Conservation (phyloP, 495 filamentous ascomycete species). For the Recurvomyces mirabilis region DNA sequence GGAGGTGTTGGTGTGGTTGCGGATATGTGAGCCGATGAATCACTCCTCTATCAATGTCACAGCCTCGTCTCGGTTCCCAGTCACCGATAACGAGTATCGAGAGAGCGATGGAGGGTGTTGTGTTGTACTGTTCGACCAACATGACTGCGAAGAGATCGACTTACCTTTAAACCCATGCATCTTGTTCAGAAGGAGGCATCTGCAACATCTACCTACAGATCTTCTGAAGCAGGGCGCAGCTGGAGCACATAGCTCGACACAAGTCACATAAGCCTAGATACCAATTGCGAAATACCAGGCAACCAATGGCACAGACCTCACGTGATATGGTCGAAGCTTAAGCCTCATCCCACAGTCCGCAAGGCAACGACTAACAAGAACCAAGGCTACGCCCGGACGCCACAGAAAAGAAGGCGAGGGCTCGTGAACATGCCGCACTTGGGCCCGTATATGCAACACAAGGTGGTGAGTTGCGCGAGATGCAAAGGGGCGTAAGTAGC, state of each 20-base stretch:
- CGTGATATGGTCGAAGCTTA: neutral
- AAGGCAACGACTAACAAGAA: no score
- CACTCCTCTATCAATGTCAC: no score
- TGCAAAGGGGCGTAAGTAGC: neutral
- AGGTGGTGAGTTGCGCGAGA: neutral
- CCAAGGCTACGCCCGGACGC: conserved; percentile 1
- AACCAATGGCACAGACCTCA: neutral
- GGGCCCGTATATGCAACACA: neutral
- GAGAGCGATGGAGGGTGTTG: no score
- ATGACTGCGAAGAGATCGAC: no score
- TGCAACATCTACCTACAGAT: no score
- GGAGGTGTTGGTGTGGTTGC: no score
- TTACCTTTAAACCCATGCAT: no score
- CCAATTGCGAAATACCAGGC: neutral
- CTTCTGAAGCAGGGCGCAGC: neutral
- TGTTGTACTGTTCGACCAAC: no score
- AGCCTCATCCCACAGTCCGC: neutral
- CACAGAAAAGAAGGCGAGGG: neutral
- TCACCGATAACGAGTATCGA: no score
- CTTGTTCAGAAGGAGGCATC: no score
- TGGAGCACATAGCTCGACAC: neutral
- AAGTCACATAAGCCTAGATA: neutral
- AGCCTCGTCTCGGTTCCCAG: no score
- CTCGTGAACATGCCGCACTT: neutral
- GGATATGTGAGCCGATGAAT: no score